phyloP scores from a whole-genome alignment of 2,329 filamentous ascomycete species.

The Pseudocercospora crystallina region DNA sequence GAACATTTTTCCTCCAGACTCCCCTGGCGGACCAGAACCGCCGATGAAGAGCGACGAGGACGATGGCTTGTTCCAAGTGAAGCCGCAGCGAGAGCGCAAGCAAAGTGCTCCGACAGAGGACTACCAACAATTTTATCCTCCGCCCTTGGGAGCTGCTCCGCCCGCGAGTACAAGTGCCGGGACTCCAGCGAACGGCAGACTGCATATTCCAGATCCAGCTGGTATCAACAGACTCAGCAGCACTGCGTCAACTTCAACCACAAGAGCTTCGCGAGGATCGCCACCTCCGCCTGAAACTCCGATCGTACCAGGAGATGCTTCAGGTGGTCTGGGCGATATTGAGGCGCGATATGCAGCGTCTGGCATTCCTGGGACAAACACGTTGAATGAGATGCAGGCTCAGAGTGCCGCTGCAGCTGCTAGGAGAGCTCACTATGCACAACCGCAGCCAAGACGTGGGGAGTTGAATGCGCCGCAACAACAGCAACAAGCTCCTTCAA shows the following conservation, averaged over 20 bases:
- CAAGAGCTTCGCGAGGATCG: conserved; percentile 84
- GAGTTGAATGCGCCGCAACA: conserved; percentile 36
- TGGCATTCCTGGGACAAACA: conserved; percentile 82
- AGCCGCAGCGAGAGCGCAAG: conserved; percentile 19
- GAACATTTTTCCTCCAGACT: conserved; percentile 73
- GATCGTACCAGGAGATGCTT: conserved; percentile 49
- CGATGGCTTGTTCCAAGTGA: conserved; percentile 69
- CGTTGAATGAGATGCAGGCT: conserved; percentile 70
- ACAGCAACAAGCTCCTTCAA: conserved; percentile 38
- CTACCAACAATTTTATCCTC: conserved; percentile 59
- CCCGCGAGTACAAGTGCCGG: conserved; percentile 18
- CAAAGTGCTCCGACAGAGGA: conserved; percentile 23
- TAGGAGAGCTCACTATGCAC: conserved; percentile 71
- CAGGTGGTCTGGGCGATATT: conserved; percentile 63
- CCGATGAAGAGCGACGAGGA: conserved; percentile 67
- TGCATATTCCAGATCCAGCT: conserved; percentile 54
- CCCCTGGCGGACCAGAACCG: conserved; percentile 68
- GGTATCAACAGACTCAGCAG: conserved; percentile 67
- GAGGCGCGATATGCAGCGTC: conserved; percentile 89
- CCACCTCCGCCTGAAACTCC: conserved; percentile 94
- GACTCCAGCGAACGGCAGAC: conserved; percentile 30
- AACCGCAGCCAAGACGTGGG: conserved; percentile 46
- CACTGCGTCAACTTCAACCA: conserved; percentile 90
- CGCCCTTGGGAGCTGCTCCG: conserved; percentile 40
- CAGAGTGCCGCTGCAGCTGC: conserved; percentile 81